Evolutionary conservation across 2,329 filamentous ascomycete genomes (phyloP).

Genomic region (Colletotrichum paranaense): DNA sequence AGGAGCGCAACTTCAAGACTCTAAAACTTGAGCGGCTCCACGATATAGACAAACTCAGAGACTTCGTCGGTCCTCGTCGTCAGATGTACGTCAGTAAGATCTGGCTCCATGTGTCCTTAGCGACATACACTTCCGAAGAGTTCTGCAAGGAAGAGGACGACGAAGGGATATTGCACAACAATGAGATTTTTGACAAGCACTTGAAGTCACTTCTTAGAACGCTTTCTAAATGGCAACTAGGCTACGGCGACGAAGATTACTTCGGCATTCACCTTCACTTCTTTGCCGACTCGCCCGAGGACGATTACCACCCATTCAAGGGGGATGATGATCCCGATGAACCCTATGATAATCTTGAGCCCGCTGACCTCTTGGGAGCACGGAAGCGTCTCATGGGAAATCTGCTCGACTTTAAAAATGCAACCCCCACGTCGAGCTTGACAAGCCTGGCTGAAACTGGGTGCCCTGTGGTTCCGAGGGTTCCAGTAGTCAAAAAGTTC

Average conservation of each 20-base stretch:
- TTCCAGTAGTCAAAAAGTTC: background rate
- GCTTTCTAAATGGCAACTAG: background rate
- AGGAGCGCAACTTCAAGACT: background rate
- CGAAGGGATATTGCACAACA: background rate
- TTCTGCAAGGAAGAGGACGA: background rate
- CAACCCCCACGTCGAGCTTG: too few species aligned
- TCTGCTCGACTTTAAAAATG: background rate
- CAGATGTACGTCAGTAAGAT: background rate
- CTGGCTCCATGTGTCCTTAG: background rate
- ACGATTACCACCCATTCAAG: background rate
- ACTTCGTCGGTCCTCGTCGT: background rate
- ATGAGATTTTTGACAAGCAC: background rate
- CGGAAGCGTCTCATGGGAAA: background rate
- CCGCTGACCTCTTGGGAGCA: background rate
- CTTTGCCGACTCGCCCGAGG: background rate
- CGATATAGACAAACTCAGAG: background rate
- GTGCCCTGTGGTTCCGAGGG: background rate
- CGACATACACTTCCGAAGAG: accelerated
- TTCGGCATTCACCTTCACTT: background rate
- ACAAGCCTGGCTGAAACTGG: too few species aligned
- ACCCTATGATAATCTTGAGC: background rate
- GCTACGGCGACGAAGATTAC: background rate
- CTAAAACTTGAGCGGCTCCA: background rate
- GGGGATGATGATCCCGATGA: background rate
- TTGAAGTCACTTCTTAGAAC: background rate